Evolutionary conservation across 306 rosid genomes (phyloP).

Genomic region (Cucumis hystrix): DNA sequence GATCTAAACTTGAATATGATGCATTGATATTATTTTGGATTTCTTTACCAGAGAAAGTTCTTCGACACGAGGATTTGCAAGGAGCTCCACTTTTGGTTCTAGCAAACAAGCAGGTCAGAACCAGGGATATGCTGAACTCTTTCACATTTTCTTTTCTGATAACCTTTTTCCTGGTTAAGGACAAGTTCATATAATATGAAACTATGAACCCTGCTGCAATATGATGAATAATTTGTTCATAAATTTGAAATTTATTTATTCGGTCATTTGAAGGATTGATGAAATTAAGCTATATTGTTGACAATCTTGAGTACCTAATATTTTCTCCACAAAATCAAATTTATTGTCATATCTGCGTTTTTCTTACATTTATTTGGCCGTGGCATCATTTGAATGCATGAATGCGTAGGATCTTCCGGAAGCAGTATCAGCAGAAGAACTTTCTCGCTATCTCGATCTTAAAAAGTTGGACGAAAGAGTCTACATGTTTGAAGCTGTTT

Average conservation of each 20-base stretch:
- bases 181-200: background rate
- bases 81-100: conserved; percentile 94
- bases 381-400: background rate
- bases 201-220: background rate
- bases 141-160: background rate
- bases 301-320: background rate
- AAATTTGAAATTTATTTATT: background rate
- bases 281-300: background rate
- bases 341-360: background rate
- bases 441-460: conserved; percentile 77
- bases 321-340: background rate
- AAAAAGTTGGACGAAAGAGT: conserved; percentile 95
- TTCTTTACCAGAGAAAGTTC: conserved; percentile 69
- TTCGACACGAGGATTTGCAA: conserved; percentile 88
- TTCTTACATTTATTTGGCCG: conserved; percentile 1
- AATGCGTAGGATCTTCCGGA: conserved; percentile 65
- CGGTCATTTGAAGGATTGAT: background rate
- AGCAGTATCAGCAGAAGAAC: conserved; percentile 72
- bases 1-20: background rate
- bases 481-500: conserved; percentile 88
- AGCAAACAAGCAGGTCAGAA: conserved; percentile 91
- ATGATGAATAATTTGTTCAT: background rate
- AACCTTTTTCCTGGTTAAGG: background rate
- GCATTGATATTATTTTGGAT: conserved; percentile 16
- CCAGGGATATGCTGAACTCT: background rate